Conservation (phyloP, 1,284 basidiomycete species). For the Trichosporon coremiiforme region DNA sequence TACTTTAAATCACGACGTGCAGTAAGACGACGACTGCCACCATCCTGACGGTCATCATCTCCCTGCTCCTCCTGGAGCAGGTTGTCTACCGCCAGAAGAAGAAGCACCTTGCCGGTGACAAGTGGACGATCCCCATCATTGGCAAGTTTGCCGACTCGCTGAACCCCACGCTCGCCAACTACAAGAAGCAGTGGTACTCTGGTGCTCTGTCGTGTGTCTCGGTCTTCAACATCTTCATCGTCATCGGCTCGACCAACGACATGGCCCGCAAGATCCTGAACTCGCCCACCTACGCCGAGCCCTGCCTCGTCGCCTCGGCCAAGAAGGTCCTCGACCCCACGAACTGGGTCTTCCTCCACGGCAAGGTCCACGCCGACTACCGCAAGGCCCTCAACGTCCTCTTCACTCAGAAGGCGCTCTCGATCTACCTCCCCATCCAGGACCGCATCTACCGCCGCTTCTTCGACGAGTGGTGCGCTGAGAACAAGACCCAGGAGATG, state of each 20-base stretch:
- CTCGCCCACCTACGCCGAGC: constrained; percentile 83
- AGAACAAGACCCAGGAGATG: constrained; percentile 63
- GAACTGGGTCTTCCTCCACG: constrained; percentile 98
- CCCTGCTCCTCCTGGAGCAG: constrained; percentile 61
- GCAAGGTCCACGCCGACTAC: constrained; percentile 92
- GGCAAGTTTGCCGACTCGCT: constrained; percentile 89
- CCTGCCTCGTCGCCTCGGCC: constrained; percentile 90
- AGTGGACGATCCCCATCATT: constrained; percentile 92
- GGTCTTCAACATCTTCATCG: constrained; percentile 98
- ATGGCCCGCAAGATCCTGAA: constrained; percentile 91
- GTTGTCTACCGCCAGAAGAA: constrained; percentile 84
- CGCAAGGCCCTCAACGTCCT: constrained; percentile 86
- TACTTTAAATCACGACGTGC: neutral
- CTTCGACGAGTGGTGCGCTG: constrained; percentile 68
- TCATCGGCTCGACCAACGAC: constrained; percentile 90
- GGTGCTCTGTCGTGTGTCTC: constrained; percentile 81
- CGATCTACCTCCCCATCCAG: constrained; percentile 85
- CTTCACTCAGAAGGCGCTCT: constrained; percentile 92
- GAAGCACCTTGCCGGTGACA: constrained; percentile 76
- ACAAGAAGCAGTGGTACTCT: constrained; percentile 84
- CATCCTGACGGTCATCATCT: constrained; percentile 50
- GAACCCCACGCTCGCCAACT: constrained; percentile 82
- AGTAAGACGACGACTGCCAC: constrained; percentile 54
- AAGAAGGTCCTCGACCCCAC: constrained; percentile 83
- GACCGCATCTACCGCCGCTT: constrained; percentile 81